Base-by-base conservation (phyloP, 139 green algal genomes). In the Tetraselmis striata region DNA sequence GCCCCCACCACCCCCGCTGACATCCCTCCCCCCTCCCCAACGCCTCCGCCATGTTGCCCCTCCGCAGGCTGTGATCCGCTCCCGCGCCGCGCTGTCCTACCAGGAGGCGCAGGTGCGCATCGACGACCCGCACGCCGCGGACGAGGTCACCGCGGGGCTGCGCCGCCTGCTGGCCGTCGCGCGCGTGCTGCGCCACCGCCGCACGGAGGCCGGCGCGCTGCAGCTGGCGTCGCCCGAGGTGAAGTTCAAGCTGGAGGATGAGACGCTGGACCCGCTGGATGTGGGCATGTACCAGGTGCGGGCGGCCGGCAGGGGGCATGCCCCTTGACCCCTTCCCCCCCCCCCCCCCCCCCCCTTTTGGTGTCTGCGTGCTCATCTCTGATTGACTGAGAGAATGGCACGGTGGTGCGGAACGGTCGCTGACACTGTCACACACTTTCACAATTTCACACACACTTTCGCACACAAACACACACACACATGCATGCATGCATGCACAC, bases 201-300 rank as follows among this genome's bases (percentile, higher is more conserved):
- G 96, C 5, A 81, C 85, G 25, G 93, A 94, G 11, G 79, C 86
- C 11, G 96, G 96, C 32, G 96, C 96, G 1, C 88, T 98, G 75
- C 91, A 94, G 77, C 91, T 99, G 25, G 96, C 96, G 1, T 97
- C 91, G 0, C 94, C 95, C 1, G 96, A 99, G 85, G 96, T 99
- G 45, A 97, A 96, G 86, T 98, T 99, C 87, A 86, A 95, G 83
- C 32, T 92, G 2, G 91, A 95, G 30, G 96, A 98, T 89, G 92
- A 97, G 77, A 97, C 95, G n/a, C 92, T 95, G 78, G 86, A 98
- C 88, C 94, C 95, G 0, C 83, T 95, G 77, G 96, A 98, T 45
- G 94, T 98, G 18, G 95, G 92, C 77, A 96, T 98, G 92, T 99
- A 98, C 88, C 90, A 96, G 85, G 91, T 92, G 74, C 1, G 25